Evolutionary conservation across 208 protist species (phyloP).

Genomic region (Trypanosoma congolense): DNA sequence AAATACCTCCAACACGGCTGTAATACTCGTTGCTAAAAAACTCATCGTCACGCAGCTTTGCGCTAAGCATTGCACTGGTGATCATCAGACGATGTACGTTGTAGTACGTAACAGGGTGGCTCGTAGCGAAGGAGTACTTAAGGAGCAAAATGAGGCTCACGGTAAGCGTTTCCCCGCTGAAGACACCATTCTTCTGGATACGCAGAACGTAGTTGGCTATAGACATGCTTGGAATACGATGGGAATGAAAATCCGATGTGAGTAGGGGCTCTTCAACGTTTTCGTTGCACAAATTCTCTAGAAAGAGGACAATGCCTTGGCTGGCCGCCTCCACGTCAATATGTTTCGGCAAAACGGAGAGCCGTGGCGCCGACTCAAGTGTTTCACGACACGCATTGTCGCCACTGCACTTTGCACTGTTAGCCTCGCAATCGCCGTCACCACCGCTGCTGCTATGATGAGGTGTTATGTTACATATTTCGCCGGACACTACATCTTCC

Average conservation of each 20-base stretch:
- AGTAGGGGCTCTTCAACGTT: conserved; percentile 50
- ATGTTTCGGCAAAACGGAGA: no score
- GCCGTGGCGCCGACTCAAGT: no score
- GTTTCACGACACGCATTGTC: no score
- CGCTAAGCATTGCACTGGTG: conserved; percentile 81
- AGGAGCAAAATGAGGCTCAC: conserved; percentile 87
- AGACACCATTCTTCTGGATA: conserved; percentile 73
- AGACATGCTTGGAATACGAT: conserved; percentile 68
- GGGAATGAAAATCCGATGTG: conserved; percentile 74
- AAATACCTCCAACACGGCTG: conserved; percentile 87
- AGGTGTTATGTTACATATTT: no score
- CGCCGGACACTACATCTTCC: no score
- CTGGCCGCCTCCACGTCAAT: neutral
- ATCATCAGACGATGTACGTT: conserved; percentile 92
- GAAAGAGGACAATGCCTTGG: neutral
- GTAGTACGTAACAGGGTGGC: conserved; percentile 80
- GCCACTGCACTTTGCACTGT: no score
- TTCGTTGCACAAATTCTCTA: conserved; percentile 45
- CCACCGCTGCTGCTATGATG: no score
- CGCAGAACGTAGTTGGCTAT: conserved; percentile 81
- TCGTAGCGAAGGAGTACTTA: conserved; percentile 62
- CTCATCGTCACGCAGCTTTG: conserved; percentile 92
- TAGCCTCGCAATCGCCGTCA: no score
- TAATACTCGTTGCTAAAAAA: conserved; percentile 93
- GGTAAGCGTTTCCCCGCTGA: conserved; percentile 84